Percentiles rank a stretch among this genome's conserved stretches.
Evolutionary conservation across 805 yeast species (phyloP).

Genomic region (Helenozyma baotianmanensis): DNA sequence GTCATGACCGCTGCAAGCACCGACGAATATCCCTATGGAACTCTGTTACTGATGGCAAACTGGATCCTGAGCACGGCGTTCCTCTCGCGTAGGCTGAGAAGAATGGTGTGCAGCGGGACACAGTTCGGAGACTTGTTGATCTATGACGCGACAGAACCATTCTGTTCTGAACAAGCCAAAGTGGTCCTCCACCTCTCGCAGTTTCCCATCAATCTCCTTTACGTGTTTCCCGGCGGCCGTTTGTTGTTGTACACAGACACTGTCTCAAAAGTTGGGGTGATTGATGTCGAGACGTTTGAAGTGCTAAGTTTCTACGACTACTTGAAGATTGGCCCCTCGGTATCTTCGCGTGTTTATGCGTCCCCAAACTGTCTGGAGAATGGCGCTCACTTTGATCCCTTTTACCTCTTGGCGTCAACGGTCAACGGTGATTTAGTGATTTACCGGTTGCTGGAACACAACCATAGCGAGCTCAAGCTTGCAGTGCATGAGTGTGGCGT

Average conservation of each 20-base stretch:
- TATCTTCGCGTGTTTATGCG: conserved; percentile 12
- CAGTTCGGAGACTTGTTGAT: conserved; percentile 27
- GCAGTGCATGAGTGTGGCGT: conserved; percentile 13
- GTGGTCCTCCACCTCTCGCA: conserved; percentile 18
- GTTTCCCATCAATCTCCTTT: conserved; percentile 20
- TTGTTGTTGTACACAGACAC: conserved; percentile 24
- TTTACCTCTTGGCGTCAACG: conserved; percentile 20
- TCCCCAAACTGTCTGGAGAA: conserved; percentile 4
- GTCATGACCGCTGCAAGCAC: too few species aligned
- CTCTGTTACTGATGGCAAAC: not conserved
- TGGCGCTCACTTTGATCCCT: conserved; percentile 18
- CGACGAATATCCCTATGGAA: not conserved
- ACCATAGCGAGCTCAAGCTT: conserved; percentile 12
- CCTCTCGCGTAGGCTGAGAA: not conserved
- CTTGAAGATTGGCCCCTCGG: conserved; percentile 21
- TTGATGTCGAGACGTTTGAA: conserved; percentile 14
- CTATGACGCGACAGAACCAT: conserved; percentile 12
- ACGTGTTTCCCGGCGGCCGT: conserved; percentile 13
- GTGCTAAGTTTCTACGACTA: conserved; percentile 17
- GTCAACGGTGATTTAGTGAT: conserved; percentile 19
- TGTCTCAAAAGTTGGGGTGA: conserved; percentile 27
- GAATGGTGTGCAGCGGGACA: conserved; percentile 16
- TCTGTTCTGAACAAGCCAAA: conserved; percentile 12
- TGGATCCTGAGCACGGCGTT: conserved; percentile 3
- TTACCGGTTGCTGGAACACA: conserved; percentile 20